Percentiles rank a stretch among this genome's conserved stretches.
These are phyloP conservation scores for Candida gigantensis DNA, from an alignment of 1,139 yeast species.

Conservation along the genomic window DNA sequence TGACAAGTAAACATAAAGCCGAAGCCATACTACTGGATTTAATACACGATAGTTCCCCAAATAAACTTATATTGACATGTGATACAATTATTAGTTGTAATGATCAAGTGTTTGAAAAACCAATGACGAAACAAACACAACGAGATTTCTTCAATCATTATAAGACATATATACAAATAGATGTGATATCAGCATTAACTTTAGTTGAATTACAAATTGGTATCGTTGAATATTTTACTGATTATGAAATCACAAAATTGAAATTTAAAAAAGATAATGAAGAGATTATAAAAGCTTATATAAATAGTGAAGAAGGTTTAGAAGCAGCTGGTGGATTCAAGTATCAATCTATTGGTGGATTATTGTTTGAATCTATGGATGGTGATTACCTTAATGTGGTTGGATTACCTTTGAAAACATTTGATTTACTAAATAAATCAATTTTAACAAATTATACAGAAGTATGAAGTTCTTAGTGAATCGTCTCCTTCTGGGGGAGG, in stretches of 20 bases:
- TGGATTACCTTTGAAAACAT: conserved; percentile 75
- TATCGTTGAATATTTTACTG: conserved; percentile 8
- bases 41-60: conserved; percentile 14
- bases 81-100: conserved; percentile 78
- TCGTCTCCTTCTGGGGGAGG: too few relatives aligned
- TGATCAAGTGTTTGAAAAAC: conserved; percentile 75
- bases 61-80: conserved; percentile 57
- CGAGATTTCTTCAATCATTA: conserved; percentile 49
- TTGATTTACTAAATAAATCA: conserved; percentile 36
- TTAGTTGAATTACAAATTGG: conserved; percentile 43
- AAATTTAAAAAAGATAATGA: conserved; percentile 43
- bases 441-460: too few relatives aligned
- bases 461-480: too few relatives aligned
- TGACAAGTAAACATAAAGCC: conserved; percentile 67
- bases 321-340: conserved; percentile 93
- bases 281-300: conserved; percentile 59
- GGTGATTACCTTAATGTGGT: conserved; percentile 92
- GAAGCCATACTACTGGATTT: conserved; percentile 49
- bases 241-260: conserved; percentile 24
- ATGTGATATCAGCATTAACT: conserved; percentile 71
- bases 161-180: conserved; percentile 45
- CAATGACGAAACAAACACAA: conserved; percentile 47
- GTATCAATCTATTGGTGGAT: conserved; percentile 72
- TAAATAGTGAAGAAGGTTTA: conserved; percentile 69
- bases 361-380: conserved; percentile 57